Evolutionary conservation across 2,329 filamentous ascomycete species (phyloP), one percentile per base, ranked within the genome.

Genomic region (Boeremia exigua): DNA sequence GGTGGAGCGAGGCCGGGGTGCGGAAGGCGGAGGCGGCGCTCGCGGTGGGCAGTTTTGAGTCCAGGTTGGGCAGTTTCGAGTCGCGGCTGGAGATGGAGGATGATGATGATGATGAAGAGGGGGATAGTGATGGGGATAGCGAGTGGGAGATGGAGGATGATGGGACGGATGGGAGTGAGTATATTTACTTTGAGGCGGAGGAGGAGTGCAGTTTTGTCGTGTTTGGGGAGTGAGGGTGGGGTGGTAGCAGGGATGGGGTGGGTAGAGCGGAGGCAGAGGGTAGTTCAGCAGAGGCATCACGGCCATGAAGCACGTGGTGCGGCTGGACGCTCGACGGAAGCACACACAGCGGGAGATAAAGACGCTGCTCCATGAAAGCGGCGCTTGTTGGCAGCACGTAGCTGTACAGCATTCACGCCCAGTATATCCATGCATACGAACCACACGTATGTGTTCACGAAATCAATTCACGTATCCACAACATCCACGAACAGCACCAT

Each of bases 121-220:
- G 54, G 3, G 63, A 65, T 14, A 62, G 32, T 3, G 48, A 51
- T 12, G 60, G 56, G 10, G 63, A 67, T 4, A 62, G 58, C 40
- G 65, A 68, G 39, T 68, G 65, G 65, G 67, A 69, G n/a, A 33
- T 63, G 19, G 52, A 63, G n/a, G 60, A 62, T 3, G 61, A 63
- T 12, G 46, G 48, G 23, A 48, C 34, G 4, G 52, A 52, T 7
- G 58, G 54, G 14, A 57, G 58, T 19, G 59, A 65, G 25, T 56
- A 55, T 29, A 49, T 61, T 12, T 60, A 56, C 32, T 64, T 60
- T 30, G 59, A 67, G 23, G 44, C 56, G 11, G 62, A 65, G 2
- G 61, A 66, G 6, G 58, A 65, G 29, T 48, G 59, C 15, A 66
- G 54, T 44, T 69, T 64, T 29, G 61, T 69, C 14, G 60, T 69